Evolutionary conservation across 805 yeast species (phyloP), one percentile per base, ranked within the genome.

Genomic region (Candida morakotiae): DNA sequence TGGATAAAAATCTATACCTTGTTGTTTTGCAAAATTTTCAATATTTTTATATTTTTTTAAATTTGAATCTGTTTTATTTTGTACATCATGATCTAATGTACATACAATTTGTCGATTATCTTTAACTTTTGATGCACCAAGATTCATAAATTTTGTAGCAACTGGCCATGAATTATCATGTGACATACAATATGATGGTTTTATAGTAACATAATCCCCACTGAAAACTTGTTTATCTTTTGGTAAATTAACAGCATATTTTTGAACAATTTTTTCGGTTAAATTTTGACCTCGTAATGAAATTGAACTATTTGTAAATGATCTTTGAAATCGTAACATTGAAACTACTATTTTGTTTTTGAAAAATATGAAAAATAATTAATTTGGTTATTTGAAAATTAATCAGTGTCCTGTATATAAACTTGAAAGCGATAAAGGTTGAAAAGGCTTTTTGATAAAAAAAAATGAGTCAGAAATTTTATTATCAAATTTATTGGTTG

Each of bases 101-200:
- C 88, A 86, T 34, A 93, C 98, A 19, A 93, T 87, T 66, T 93
- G 99, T 43, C 87, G 73, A 56, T 86, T 83, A 56, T 93, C 84
- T 48, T 81, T 77, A 41, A 93, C 86, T 43, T 77, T 70, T 15
- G 77, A 77, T 25, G 97, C 97, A 1, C 98, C 98, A 25, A 93
- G 73, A 5, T 95, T 95, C 81, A 77, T 87, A 67, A 93, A 93
- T 66, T 93, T 93, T 55, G 91, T 73, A 1, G 98, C 98, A 13
- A 93, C 97, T 1, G 99, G 99, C 98, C 99, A 94, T 30, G 97
- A 83, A 64, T 93, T 93, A 62, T 93, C 99, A 61, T 93, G 99
- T 11, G 98, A 87, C 99, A 93, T 93, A 62, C 97, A 94, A 67
- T 93, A 95, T 2, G 95, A 91, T 3, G 99, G 99, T 52, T 70